Conservation (phyloP, 805 yeast genomes). For the Candida germanica region DNA sequence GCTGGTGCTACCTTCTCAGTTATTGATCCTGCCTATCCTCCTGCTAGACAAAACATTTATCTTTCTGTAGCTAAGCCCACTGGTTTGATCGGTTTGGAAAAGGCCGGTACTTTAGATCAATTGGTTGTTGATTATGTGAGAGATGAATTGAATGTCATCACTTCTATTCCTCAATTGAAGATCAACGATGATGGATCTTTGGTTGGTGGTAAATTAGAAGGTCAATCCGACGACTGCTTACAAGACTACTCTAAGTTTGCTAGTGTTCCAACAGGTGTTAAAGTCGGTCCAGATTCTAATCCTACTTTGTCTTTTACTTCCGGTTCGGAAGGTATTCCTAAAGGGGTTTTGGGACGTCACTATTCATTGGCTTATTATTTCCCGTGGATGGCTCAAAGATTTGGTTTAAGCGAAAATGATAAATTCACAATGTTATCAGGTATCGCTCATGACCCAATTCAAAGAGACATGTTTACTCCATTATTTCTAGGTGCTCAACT, state of each 20-base stretch:
- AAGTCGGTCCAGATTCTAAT: conserved; percentile 96
- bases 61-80: conserved; percentile 89
- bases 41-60: conserved; percentile 93
- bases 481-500: conserved; percentile 91
- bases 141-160: conserved; percentile 66
- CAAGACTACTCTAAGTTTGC: conserved; percentile 43
- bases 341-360: conserved; percentile 98
- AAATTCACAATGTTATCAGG: conserved; percentile 97
- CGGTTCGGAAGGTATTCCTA: conserved; percentile 97
- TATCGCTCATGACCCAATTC: conserved; percentile 99
- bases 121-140: conserved; percentile 76
- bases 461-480: conserved; percentile 98
- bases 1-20: conserved; percentile 99
- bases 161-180: conserved; percentile 75
- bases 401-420: conserved; percentile 73
- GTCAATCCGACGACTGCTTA: conserved; percentile 45
- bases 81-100: conserved; percentile 84
- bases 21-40: conserved; percentile 98
- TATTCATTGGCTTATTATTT: conserved; percentile 95
- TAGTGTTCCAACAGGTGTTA: conserved; percentile 72
- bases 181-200: conserved; percentile 73
- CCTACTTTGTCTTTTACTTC: conserved; percentile 96
- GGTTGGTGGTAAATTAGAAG: conserved; percentile 49
- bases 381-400: conserved; percentile 96
- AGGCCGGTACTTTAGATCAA: conserved; percentile 81